Conservation (phyloP, 108 stramenopile genomes). For the Cyclotella baltica region DNA sequence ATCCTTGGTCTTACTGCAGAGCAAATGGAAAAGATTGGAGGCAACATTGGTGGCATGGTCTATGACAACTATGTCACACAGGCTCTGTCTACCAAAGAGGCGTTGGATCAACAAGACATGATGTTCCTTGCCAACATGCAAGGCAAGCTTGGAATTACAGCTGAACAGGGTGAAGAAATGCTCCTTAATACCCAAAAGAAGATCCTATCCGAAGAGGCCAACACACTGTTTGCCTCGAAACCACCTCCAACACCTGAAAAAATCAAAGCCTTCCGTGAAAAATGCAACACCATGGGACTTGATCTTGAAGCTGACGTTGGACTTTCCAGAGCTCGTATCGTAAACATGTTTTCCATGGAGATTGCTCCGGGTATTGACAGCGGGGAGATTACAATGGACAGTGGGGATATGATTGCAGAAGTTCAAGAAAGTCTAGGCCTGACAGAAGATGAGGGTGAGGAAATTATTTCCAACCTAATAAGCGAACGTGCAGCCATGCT, state of each 20-base stretch:
- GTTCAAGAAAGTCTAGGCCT: slow-evolving; percentile 88
- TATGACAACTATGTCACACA: slow-evolving; percentile 90
- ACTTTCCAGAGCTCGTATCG: slow-evolving; percentile 67
- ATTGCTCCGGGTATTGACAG: slow-evolving; percentile 75
- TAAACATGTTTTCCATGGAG: slow-evolving; percentile 80
- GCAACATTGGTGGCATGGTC: slow-evolving; percentile 79
- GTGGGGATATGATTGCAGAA: slow-evolving; percentile 72
- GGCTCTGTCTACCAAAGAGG: slow-evolving; percentile 78
- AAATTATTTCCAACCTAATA: slow-evolving; percentile 69
- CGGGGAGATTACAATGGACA: slow-evolving; percentile 80
- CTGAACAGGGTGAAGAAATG: slow-evolving; percentile 80
- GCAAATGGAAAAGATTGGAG: slow-evolving; percentile 82
- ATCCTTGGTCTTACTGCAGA: slow-evolving; percentile 82
- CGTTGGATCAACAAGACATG: slow-evolving; percentile 93
- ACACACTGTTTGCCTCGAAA: slow-evolving; percentile 51
- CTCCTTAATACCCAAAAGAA: slow-evolving; percentile 83
- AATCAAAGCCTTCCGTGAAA: slow-evolving; percentile 88
- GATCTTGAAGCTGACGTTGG: slow-evolving; percentile 81
- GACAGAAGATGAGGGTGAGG: slow-evolving; percentile 73
- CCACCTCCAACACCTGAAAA: slow-evolving; percentile 56
- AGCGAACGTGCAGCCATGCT: slow-evolving; percentile 58
- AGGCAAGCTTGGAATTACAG: slow-evolving; percentile 78
- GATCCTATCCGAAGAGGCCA: slow-evolving; percentile 83
- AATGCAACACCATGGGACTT: slow-evolving; percentile 88
- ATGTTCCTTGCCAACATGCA: slow-evolving; percentile 93